These are phyloP conservation scores for Dichotomopilus funicola DNA, from an alignment of 2,329 filamentous ascomycete species.

Conservation along the genomic window DNA sequence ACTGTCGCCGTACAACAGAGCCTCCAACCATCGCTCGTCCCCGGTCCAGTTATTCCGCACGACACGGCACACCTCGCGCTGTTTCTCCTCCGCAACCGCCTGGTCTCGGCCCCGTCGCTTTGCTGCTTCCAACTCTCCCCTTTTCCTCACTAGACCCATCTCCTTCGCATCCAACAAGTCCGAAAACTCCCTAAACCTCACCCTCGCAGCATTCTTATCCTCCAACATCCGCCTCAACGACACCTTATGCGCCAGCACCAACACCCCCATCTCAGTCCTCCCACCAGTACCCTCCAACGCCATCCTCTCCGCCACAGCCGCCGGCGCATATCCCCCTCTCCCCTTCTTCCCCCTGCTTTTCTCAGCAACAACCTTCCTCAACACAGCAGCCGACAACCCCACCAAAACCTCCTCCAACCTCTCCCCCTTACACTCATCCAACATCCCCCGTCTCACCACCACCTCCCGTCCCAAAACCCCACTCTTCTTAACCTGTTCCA, in stretches of 20 bases:
- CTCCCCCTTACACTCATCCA: slow-evolving; percentile 93
- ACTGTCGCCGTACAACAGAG: slow-evolving; percentile 61
- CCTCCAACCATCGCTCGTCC: slow-evolving; percentile 65
- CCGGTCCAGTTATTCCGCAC: slow-evolving; percentile 74
- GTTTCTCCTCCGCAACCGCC: slow-evolving; percentile 37
- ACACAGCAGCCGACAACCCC: slow-evolving; percentile 73
- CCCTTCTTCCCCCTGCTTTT: slow-evolving; percentile 18
- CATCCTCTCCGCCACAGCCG: slow-evolving; percentile 45
- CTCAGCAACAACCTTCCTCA: slow-evolving; percentile 59
- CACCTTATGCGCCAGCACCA: slow-evolving; percentile 67
- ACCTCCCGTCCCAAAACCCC: slow-evolving; percentile 73
- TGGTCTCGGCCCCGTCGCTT: slow-evolving; percentile 25
- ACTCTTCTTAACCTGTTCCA: slow-evolving; percentile 84
- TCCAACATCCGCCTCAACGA: slow-evolving; percentile 55
- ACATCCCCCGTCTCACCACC: slow-evolving; percentile 84
- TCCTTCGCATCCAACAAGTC: slow-evolving; percentile 59
- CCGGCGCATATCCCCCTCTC: slow-evolving; percentile 5
- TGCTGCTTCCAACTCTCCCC: slow-evolving; percentile 38
- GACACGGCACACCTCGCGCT: slow-evolving; percentile 49
- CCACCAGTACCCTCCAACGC: slow-evolving; percentile 52
- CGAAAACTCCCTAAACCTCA: slow-evolving; percentile 57
- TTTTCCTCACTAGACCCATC: slow-evolving; percentile 47
- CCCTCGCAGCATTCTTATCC: slow-evolving; percentile 53
- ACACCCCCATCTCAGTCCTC: slow-evolving; percentile 50
- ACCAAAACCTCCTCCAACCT: slow-evolving; percentile 81